Evolutionary conservation across 1,284 basidiomycete species (phyloP).

Genomic region (Trametes pubescens): DNA sequence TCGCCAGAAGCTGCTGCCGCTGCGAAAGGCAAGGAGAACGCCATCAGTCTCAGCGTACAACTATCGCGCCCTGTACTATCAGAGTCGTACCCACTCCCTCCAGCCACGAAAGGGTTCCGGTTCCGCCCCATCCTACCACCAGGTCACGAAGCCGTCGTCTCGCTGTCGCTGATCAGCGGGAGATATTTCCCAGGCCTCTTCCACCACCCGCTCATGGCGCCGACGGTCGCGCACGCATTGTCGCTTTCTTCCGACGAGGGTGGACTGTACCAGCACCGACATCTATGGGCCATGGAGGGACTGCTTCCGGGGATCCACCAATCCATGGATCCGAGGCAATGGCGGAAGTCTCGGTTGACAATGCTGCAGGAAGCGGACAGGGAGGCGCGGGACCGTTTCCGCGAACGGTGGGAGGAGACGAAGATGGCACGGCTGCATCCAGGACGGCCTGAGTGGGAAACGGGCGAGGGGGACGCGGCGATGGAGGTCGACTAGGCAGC

Average conservation of each 20-base stretch:
- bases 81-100: slow-evolving; percentile 58
- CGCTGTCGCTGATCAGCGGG: slow-evolving; percentile 72
- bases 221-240: slow-evolving; percentile 50
- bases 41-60: slow-evolving; percentile 39
- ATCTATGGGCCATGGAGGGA: slow-evolving; percentile 74
- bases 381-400: slow-evolving; percentile 47
- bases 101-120: slow-evolving; percentile 67
- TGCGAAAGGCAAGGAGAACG: slow-evolving; percentile 17
- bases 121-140: slow-evolving; percentile 73
- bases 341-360: slow-evolving; percentile 54
- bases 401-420: slow-evolving; percentile 33
- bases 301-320: slow-evolving; percentile 69
- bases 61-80: slow-evolving; percentile 51
- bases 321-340: slow-evolving; percentile 66
- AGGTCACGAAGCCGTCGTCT: slow-evolving; percentile 71
- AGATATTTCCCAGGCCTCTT: slow-evolving; percentile 78
- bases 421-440: slow-evolving; percentile 32
- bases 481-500: slow-evolving; percentile 26
- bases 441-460: slow-evolving; percentile 2
- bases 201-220: slow-evolving; percentile 62
- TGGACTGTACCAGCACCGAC: slow-evolving; percentile 50
- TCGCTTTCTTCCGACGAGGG: slow-evolving; percentile 40
- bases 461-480: slow-evolving; percentile 6
- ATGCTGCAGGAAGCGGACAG: slow-evolving; percentile 69
- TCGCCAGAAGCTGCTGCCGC: slow-evolving; percentile 19